Evolutionary conservation across 2,329 filamentous ascomycete genomes (phyloP).

Genomic region (Stemphylium beticola): DNA sequence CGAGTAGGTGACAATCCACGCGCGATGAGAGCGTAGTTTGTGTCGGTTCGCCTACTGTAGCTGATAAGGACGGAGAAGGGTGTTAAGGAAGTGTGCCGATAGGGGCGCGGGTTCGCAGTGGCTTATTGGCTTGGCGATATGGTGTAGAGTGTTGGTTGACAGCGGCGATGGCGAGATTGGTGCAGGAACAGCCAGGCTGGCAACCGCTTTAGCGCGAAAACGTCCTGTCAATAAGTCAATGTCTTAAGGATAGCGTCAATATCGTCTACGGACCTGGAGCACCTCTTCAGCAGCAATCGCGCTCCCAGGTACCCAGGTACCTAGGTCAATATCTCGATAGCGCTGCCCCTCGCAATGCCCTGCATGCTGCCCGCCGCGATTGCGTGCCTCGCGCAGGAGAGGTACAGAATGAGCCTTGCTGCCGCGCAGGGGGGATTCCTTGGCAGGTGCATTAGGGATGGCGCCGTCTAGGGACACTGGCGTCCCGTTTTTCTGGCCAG

Average conservation of each 20-base stretch:
- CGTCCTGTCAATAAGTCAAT: constrained; percentile 1
- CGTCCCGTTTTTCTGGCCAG: constrained; percentile 25
- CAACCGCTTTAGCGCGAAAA: neutral
- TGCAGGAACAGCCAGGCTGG: constrained; percentile 1
- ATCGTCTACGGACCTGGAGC: neutral
- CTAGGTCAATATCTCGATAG: neutral
- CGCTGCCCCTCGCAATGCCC: neutral
- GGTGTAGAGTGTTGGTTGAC: constrained; percentile 6
- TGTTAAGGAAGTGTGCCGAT: constrained; percentile 12
- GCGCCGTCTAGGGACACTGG: constrained; percentile 15
- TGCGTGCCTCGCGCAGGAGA: constrained; percentile 5
- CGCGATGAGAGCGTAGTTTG: too few relatives aligned
- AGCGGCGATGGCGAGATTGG: neutral
- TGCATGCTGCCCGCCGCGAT: neutral
- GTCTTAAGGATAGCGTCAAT: neutral
- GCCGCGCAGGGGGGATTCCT: constrained; percentile 7
- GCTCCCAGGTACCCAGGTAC: neutral
- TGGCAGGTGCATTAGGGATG: constrained; percentile 13
- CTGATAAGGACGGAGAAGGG: constrained; percentile 2
- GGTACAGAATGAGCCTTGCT: constrained; percentile 4
- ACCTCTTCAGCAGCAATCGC: neutral
- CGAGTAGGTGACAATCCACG: constrained; percentile 5
- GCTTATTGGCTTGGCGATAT: constrained; percentile 29
- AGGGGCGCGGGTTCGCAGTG: constrained; percentile 17
- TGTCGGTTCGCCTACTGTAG: constrained; percentile 5